Evolutionary conservation across 768 basidiomycete species (phyloP).

Genomic region (Tulasnella calospora): DNA sequence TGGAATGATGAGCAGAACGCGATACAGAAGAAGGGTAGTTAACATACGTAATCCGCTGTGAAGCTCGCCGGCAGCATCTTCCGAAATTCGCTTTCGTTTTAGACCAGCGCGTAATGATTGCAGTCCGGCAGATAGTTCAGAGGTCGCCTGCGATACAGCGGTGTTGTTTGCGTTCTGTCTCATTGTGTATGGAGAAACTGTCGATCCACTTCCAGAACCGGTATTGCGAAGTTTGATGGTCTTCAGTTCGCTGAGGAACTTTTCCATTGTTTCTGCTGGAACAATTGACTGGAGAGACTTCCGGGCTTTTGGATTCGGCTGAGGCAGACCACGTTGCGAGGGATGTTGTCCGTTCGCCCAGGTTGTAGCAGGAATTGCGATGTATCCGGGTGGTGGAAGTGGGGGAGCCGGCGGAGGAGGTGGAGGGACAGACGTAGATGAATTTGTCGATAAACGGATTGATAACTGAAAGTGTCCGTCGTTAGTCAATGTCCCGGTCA

Average conservation of each 20-base stretch:
- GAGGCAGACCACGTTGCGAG: background rate
- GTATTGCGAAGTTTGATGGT: slow-evolving; percentile 16
- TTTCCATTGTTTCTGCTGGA: slow-evolving; percentile 21
- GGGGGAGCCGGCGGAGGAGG: slow-evolving; percentile 19
- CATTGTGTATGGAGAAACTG: slow-evolving; percentile 10
- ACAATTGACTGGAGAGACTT: slow-evolving; percentile 15
- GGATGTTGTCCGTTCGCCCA: slow-evolving; percentile 22
- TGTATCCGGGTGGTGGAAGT: slow-evolving; percentile 17
- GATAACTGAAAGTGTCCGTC: background rate
- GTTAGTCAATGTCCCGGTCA: background rate
- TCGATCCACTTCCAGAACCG: background rate
- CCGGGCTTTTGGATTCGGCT: background rate
- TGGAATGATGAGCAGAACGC: background rate
- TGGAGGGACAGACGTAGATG: background rate
- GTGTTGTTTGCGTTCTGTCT: background rate
- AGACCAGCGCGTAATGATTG: slow-evolving; percentile 10
- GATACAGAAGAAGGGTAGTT: background rate
- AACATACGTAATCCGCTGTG: slow-evolving; percentile 12
- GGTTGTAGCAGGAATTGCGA: slow-evolving; percentile 17
- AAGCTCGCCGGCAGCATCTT: background rate
- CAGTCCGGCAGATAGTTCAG: slow-evolving; percentile 7
- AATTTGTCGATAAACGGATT: background rate
- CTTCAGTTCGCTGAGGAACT: slow-evolving; percentile 22
- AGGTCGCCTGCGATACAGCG: background rate
- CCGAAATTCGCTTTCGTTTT: slow-evolving; percentile 7